Evolutionary conservation across 2,329 filamentous ascomycete species (phyloP).

Genomic region (Cladosporium sp.): DNA sequence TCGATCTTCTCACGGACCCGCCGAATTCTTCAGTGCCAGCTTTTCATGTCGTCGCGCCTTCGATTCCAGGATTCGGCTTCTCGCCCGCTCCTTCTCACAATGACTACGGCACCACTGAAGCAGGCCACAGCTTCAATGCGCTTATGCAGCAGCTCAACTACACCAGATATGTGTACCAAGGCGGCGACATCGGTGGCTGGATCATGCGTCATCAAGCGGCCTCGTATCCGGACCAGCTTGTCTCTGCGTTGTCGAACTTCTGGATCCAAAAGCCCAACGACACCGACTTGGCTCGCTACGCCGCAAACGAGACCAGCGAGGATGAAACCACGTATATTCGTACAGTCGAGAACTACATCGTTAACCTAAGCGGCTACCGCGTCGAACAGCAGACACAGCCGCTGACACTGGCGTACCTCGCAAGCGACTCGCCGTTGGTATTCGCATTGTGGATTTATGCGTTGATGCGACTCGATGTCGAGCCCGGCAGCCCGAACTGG

Average conservation of each 20-base stretch:
- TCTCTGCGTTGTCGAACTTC: constrained; percentile 4
- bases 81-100: constrained; percentile 45
- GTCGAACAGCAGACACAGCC: constrained; percentile 41
- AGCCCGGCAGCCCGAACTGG: background rate
- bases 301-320: background rate
- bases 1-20: constrained; percentile 57
- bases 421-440: constrained; percentile 67
- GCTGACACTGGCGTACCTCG: constrained; percentile 66
- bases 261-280: background rate
- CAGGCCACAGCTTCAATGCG: constrained; percentile 60
- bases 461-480: constrained; percentile 17
- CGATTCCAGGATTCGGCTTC: constrained; percentile 60
- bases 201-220: constrained; percentile 2
- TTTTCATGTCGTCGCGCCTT: constrained; percentile 68
- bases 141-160: constrained; percentile 70
- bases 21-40: constrained; percentile 41
- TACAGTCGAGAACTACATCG: background rate
- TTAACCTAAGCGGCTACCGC: background rate
- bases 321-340: background rate
- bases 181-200: constrained; percentile 53
- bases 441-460: constrained; percentile 76
- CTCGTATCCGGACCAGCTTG: background rate
- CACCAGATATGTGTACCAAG: constrained; percentile 57
- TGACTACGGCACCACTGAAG: constrained; percentile 59
- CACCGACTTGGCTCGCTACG: background rate